Evolutionary conservation across 2,329 filamentous ascomycete genomes (phyloP).

Genomic region (Dothistroma septosporum): DNA sequence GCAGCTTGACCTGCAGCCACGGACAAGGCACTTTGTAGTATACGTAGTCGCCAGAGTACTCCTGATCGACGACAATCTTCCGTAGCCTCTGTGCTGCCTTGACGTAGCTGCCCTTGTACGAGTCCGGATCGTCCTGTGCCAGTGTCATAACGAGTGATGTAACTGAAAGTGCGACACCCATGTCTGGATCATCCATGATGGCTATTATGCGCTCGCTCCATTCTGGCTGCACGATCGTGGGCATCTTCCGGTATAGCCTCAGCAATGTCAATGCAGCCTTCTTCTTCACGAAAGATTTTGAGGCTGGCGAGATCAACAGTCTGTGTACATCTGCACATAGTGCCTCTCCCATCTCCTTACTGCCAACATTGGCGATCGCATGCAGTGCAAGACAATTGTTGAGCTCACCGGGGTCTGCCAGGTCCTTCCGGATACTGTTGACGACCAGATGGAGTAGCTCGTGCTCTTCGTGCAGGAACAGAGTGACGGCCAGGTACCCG

Average conservation of each 20-base stretch:
- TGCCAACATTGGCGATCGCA: conserved; percentile 95
- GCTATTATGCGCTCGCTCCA: conserved; percentile 98
- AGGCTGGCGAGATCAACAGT: conserved; percentile 86
- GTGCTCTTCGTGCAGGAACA: conserved; percentile 96
- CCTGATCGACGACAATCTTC: conserved; percentile 82
- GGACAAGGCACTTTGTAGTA: conserved; percentile 99
- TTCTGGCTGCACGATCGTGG: conserved; percentile 88
- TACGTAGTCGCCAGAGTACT: conserved; percentile 85
- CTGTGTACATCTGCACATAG: conserved; percentile 87
- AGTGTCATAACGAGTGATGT: conserved; percentile 93
- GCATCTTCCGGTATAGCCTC: conserved; percentile 89
- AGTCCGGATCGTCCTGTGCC: conserved; percentile 88
- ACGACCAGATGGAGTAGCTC: conserved; percentile 93
- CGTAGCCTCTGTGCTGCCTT: conserved; percentile 89
- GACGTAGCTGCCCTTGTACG: conserved; percentile 89
- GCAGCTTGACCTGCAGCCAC: conserved; percentile 93
- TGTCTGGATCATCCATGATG: conserved; percentile 94
- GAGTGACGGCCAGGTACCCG: conserved; percentile 92
- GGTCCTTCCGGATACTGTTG: conserved; percentile 95
- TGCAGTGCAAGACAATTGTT: conserved; percentile 96
- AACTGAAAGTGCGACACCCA: conserved; percentile 91
- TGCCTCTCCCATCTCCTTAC: conserved; percentile 95
- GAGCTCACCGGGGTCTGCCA: conserved; percentile 91
- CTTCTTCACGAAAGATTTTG: conserved; percentile 98
- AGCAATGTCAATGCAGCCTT: conserved; percentile 93